These are phyloP conservation scores for Nymphaea thermarum DNA, from an alignment of 164 flowering plant species.

Conservation along the genomic window DNA sequence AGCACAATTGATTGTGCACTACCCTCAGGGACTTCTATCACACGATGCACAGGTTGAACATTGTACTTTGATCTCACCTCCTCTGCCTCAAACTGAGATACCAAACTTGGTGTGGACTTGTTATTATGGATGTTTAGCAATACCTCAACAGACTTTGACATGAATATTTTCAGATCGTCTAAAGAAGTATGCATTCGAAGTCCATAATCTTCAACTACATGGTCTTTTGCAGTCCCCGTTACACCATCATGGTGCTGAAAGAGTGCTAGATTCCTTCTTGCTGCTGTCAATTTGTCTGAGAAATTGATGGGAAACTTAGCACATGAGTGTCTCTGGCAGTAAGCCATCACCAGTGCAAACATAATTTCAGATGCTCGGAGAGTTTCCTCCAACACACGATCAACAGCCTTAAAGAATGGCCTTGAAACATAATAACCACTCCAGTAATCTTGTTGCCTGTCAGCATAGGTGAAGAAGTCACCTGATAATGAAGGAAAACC, in stretches of 20 bases:
- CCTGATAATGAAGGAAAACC: constrained; percentile 94
- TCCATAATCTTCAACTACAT: constrained; percentile 93
- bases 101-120: constrained; percentile 46
- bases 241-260: constrained; percentile 99
- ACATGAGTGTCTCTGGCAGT: constrained; percentile 67
- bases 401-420: constrained; percentile 97
- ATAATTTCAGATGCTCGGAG: constrained; percentile 84
- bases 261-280: constrained; percentile 89
- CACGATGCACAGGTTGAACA: constrained; percentile 62
- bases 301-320: constrained; percentile 73
- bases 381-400: constrained; percentile 88
- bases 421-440: constrained; percentile 99
- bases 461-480: constrained; percentile 97
- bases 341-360: constrained; percentile 63
- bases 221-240: constrained; percentile 95
- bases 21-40: constrained; percentile 49
- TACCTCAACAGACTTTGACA: constrained; percentile 86
- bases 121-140: constrained; percentile 53
- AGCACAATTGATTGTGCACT: constrained; percentile 54
- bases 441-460: constrained; percentile 92
- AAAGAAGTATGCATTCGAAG: constrained; percentile 81
- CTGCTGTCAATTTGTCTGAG: constrained; percentile 84
- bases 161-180: constrained; percentile 84
- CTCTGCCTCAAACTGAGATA: constrained; percentile 65
- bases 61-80: constrained; percentile 75